A percentile compares a stretch with the other conserved stretches of the same genome.
Conservation (phyloP, 1,139 yeast genomes). For the Taiozyma sp. region DNA sequence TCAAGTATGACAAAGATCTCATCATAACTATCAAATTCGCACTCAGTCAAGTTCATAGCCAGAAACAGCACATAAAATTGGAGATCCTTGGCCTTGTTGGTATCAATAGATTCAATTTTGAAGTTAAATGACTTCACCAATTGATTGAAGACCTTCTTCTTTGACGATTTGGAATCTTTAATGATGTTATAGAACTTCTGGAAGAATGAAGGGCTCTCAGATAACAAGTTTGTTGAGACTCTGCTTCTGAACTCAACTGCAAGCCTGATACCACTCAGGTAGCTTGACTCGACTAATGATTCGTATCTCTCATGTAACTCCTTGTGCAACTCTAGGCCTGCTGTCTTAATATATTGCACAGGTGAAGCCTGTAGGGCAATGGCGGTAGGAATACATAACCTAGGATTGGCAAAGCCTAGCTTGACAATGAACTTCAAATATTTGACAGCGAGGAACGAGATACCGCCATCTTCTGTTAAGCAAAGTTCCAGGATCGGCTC, state of each 20-base stretch:
- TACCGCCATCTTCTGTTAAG: conserved; percentile 37
- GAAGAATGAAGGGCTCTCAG: conserved; percentile 21
- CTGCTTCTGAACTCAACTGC: conserved; percentile 40
- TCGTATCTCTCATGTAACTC: conserved; percentile 62
- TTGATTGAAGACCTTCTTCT: conserved; percentile 39
- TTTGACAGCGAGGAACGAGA: conserved; percentile 44
- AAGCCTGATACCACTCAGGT: conserved; percentile 55
- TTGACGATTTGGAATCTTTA: conserved; percentile 36
- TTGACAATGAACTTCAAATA: conserved; percentile 50
- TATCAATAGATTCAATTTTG: conserved; percentile 19
- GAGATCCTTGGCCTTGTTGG: conserved; percentile 7
- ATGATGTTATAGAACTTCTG: conserved; percentile 39
- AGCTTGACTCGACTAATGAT: conserved; percentile 60
- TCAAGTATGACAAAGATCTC: conserved; percentile 28
- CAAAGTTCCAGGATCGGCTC: conserved; percentile 43
- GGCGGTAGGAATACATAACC: conserved; percentile 58
- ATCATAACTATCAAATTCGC: conserved; percentile 32
- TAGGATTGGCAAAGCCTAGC: conserved; percentile 73
- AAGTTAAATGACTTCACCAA: conserved; percentile 32
- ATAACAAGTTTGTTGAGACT: conserved; percentile 5
- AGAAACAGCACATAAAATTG: conserved; percentile 33
- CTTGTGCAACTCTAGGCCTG: conserved; percentile 48
- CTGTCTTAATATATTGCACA: conserved; percentile 34
- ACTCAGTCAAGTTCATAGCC: conserved; percentile 31
- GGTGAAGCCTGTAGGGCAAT: conserved; percentile 63